These are phyloP conservation scores for Discostella stelligeroides DNA, from an alignment of 108 stramenopile species.

Conservation along the genomic window DNA sequence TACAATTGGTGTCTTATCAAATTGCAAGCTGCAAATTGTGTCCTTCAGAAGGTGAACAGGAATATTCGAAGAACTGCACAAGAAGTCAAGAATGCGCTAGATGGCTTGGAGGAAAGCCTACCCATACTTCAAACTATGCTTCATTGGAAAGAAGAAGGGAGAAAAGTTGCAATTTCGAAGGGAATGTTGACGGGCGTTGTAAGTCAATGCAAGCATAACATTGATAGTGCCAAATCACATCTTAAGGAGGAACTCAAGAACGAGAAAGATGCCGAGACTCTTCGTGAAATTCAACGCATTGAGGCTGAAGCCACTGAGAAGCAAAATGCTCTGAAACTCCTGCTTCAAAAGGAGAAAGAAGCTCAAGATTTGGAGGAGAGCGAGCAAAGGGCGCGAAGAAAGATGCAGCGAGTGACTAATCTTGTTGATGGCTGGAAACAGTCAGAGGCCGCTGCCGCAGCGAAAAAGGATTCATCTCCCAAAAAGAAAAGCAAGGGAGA, in stretches of 20 bases:
- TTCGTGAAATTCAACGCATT: slow-evolving; percentile 70
- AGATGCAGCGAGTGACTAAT: slow-evolving; percentile 67
- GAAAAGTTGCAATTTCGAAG: slow-evolving; percentile 75
- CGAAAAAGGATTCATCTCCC: slow-evolving; percentile 50
- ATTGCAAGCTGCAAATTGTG: slow-evolving; percentile 84
- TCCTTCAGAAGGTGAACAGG: slow-evolving; percentile 77
- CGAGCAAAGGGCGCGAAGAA: slow-evolving; percentile 65
- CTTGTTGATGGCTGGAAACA: slow-evolving; percentile 74
- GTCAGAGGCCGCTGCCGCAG: slow-evolving; percentile 53
- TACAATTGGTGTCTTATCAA: slow-evolving; percentile 87
- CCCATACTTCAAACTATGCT: slow-evolving; percentile 73
- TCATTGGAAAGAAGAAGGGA: slow-evolving; percentile 70
- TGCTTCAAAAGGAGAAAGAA: slow-evolving; percentile 58
- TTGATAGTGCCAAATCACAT: slow-evolving; percentile 86
- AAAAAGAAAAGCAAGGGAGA: slow-evolving; percentile 49
- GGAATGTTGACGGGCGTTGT: slow-evolving; percentile 75
- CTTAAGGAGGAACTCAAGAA: slow-evolving; percentile 75
- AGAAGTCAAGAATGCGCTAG: slow-evolving; percentile 78
- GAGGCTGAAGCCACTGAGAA: slow-evolving; percentile 67
- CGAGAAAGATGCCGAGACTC: slow-evolving; percentile 68
- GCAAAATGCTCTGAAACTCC: slow-evolving; percentile 55
- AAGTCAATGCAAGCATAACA: slow-evolving; percentile 78
- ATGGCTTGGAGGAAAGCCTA: slow-evolving; percentile 77
- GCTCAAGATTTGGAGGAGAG: slow-evolving; percentile 72
- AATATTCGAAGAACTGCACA: slow-evolving; percentile 82